Percentiles rank a stretch among this genome's conserved stretches.
These are phyloP conservation scores for Globisporangium paroecandrum DNA, from an alignment of 352 stramenopile species.

Conservation along the genomic window DNA sequence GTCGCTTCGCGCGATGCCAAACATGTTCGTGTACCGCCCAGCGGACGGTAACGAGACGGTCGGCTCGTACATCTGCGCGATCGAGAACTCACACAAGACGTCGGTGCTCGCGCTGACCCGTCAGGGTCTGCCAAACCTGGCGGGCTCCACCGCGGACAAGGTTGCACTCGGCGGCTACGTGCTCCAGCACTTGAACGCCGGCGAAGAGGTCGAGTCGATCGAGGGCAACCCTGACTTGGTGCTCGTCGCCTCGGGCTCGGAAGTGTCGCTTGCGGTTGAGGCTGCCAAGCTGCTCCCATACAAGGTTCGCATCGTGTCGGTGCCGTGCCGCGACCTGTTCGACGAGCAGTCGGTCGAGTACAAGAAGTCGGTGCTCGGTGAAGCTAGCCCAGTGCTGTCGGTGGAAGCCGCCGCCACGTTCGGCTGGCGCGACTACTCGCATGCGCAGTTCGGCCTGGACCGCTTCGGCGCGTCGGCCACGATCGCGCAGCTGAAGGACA, in stretches of 20 bases:
- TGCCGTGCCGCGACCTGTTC: slow-evolving; percentile 98
- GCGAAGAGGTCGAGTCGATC: slow-evolving; percentile 64
- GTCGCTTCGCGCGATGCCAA: slow-evolving; percentile 95
- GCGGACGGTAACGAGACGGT: slow-evolving; percentile 98
- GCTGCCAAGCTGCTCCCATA: slow-evolving; percentile 89
- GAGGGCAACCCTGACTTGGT: slow-evolving; percentile 88
- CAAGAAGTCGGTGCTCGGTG: slow-evolving; percentile 93
- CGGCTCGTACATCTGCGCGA: slow-evolving; percentile 91
- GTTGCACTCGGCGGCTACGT: slow-evolving; percentile 92
- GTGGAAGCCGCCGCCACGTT: slow-evolving; percentile 94
- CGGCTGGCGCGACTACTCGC: slow-evolving; percentile 96
- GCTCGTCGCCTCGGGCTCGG: slow-evolving; percentile 92
- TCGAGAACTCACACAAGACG: slow-evolving; percentile 85
- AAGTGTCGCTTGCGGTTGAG: slow-evolving; percentile 94
- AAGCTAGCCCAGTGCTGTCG: slow-evolving; percentile 92
- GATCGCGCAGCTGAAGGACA: slow-evolving; percentile 87
- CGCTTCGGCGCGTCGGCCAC: slow-evolving; percentile 89
- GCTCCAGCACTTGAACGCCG: slow-evolving; percentile 73
- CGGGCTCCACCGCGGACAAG: slow-evolving; percentile 84
- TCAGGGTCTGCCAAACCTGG: slow-evolving; percentile 89
- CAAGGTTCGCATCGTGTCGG: slow-evolving; percentile 94
- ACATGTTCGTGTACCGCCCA: slow-evolving; percentile 97
- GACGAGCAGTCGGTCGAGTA: slow-evolving; percentile 95
- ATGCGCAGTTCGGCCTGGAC: slow-evolving; percentile 90
- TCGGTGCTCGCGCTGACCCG: slow-evolving; percentile 93